Conservation (phyloP, 495 filamentous ascomycete species). For the Xanthoparmelia taractica region DNA sequence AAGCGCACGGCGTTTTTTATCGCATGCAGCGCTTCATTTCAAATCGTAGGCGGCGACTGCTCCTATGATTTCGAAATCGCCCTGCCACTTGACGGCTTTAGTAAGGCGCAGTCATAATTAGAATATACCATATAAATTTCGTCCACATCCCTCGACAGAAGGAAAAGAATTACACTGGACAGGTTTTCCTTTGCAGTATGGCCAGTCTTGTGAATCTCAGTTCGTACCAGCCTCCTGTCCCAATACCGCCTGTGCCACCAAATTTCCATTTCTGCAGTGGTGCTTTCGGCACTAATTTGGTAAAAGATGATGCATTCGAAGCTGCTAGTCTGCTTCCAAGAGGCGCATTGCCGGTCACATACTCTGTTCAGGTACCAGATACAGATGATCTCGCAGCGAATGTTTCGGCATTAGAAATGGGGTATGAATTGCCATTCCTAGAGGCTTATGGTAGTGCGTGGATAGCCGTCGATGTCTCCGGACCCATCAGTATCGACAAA, state of each 20-base stretch:
- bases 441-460: not conserved
- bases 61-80: not conserved
- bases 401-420: not conserved
- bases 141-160: not conserved
- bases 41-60: not conserved
- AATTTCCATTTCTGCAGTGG: slow-evolving; percentile 11
- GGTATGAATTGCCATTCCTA: slow-evolving; percentile 8
- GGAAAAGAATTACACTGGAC: not conserved
- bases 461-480: slow-evolving; percentile 10
- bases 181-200: not conserved
- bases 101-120: not conserved
- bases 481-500: not conserved
- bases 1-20: not conserved
- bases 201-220: slow-evolving; percentile 9
- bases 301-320: not conserved
- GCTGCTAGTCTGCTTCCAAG: not conserved
- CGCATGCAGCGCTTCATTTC: not conserved
- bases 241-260: slow-evolving; percentile 13
- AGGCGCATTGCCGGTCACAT: slow-evolving; percentile 6
- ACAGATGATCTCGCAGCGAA: not conserved
- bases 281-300: slow-evolving; percentile 8
- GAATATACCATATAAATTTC: not conserved
- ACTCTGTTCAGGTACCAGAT: slow-evolving; percentile 4
- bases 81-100: not conserved
- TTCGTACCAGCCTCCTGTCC: not conserved